Evolutionary conservation across 352 stramenopile species (phyloP).

Genomic region (Thalassiosira hispida): DNA sequence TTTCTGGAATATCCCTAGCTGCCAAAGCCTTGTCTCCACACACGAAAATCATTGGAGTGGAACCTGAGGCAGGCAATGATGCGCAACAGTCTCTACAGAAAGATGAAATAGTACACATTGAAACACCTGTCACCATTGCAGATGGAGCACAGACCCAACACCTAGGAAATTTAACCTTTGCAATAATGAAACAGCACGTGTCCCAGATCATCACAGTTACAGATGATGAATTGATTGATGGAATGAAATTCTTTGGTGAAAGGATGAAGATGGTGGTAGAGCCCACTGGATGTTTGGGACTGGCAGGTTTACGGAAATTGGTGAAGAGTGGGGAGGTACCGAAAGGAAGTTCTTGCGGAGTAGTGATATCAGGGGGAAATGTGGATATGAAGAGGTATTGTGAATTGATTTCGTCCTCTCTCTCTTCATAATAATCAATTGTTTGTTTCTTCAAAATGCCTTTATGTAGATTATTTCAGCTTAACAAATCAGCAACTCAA

Average conservation of each 20-base stretch:
- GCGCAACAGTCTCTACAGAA: constrained; percentile 48
- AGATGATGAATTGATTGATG: constrained; percentile 60
- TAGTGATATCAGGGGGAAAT: constrained; percentile 67
- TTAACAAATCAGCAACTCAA: too few species aligned
- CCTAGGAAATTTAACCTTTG: constrained; percentile 61
- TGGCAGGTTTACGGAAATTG: constrained; percentile 58
- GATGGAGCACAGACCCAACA: constrained; percentile 64
- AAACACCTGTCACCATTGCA: constrained; percentile 57
- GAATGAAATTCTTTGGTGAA: constrained; percentile 63
- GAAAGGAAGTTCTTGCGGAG: constrained; percentile 49
- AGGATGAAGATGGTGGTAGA: constrained; percentile 70
- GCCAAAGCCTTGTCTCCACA: constrained; percentile 38
- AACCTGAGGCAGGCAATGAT: constrained; percentile 58
- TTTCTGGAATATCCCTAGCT: constrained; percentile 52
- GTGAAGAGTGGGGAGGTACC: constrained; percentile 49
- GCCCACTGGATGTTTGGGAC: constrained; percentile 57
- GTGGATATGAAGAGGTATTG: constrained; percentile 65
- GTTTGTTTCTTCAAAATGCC: neutral
- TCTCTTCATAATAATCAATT: constrained; percentile 8
- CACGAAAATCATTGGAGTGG: constrained; percentile 60
- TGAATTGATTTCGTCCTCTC: constrained; percentile 34
- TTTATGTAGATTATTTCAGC: too few species aligned
- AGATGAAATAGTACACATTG: constrained; percentile 48
- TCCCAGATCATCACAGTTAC: constrained; percentile 68
- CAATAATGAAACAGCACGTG: constrained; percentile 55